Conservation (phyloP, 352 stramenopile species). For the Phytophthora lateralis region DNA sequence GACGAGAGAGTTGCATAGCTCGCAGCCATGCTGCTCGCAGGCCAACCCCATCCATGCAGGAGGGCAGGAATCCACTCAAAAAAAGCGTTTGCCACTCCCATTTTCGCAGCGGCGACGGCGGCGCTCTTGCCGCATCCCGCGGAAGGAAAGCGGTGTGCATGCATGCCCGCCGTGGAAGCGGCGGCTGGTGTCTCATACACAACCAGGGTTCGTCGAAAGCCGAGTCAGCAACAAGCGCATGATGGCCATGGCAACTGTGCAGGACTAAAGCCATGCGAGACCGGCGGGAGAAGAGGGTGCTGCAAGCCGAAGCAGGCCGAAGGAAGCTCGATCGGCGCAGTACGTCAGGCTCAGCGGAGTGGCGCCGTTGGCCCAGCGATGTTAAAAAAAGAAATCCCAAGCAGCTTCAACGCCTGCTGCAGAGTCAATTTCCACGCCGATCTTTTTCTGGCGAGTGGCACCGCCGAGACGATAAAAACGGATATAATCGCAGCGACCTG, state of each 20-base stretch:
- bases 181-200: slow-evolving; percentile 37
- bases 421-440: slow-evolving; percentile 17
- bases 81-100: not conserved
- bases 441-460: slow-evolving; percentile 27
- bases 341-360: not conserved
- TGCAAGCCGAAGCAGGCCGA: slow-evolving; percentile 27
- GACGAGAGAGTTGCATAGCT: slow-evolving; percentile 8
- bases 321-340: slow-evolving; percentile 27
- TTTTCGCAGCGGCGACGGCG: slow-evolving; percentile 4
- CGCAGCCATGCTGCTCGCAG: not conserved
- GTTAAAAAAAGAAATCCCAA: slow-evolving; percentile 32
- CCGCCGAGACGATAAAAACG: slow-evolving; percentile 8
- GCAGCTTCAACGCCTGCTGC: slow-evolving; percentile 33
- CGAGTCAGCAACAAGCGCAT: slow-evolving; percentile 30
- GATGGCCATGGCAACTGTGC: slow-evolving; percentile 35
- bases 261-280: slow-evolving; percentile 27
- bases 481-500: not conserved
- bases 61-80: slow-evolving; percentile 29
- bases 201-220: slow-evolving; percentile 8
- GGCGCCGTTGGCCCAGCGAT: slow-evolving; percentile 18
- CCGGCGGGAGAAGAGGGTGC: slow-evolving; percentile 16
- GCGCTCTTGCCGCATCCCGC: slow-evolving; percentile 12
- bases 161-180: slow-evolving; percentile 26
- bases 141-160: slow-evolving; percentile 16
- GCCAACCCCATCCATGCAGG: slow-evolving; percentile 5